Conservation (phyloP, 352 stramenopile genomes). For the Elongisporangium undulatum region DNA sequence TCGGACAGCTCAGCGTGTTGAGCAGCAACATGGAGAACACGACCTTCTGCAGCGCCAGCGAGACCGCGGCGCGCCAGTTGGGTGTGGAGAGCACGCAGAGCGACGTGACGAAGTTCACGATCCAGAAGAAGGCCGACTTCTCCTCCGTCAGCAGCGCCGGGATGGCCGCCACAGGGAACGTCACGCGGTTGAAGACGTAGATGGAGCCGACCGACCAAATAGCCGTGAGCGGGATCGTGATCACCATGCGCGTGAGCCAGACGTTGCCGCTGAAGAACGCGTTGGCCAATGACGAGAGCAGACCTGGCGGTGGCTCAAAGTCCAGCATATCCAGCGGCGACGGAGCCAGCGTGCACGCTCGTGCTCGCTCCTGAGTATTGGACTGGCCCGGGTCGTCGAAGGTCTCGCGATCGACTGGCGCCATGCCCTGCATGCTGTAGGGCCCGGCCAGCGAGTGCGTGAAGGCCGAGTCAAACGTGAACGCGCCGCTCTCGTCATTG, state of each 20-base stretch:
- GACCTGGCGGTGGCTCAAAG: slow-evolving; percentile 15
- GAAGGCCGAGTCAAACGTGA: slow-evolving; percentile 25
- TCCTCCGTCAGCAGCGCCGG: slow-evolving; percentile 17
- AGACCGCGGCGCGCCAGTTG: slow-evolving; percentile 18
- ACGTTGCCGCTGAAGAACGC: slow-evolving; percentile 23
- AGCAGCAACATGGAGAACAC: slow-evolving; percentile 33
- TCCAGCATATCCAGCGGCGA: slow-evolving; percentile 20
- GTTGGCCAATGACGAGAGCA: slow-evolving; percentile 18
- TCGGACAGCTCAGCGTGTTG: slow-evolving; percentile 35
- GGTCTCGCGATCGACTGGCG: slow-evolving; percentile 19
- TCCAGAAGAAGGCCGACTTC: slow-evolving; percentile 33
- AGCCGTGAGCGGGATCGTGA: slow-evolving; percentile 17
- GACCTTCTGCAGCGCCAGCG: slow-evolving; percentile 31
- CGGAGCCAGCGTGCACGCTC: slow-evolving; percentile 7
- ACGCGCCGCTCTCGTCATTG: slow-evolving; percentile 10
- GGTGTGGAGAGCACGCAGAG: slow-evolving; percentile 29
- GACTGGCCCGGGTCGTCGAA: slow-evolving; percentile 17
- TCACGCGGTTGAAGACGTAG: slow-evolving; percentile 12
- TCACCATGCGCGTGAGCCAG: slow-evolving; percentile 11
- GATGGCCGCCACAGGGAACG: slow-evolving; percentile 26
- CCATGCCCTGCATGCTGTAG: no score
- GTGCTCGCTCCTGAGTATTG: no score
- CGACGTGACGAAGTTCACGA: slow-evolving; percentile 25
- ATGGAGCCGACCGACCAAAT: slow-evolving; percentile 28
- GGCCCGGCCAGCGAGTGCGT: slow-evolving; percentile 22